Percentiles rank a stretch among this genome's conserved stretches.
These are phyloP conservation scores for Penicillium subrubescens DNA, from an alignment of 495 filamentous ascomycete genomes.

Conservation along the genomic window DNA sequence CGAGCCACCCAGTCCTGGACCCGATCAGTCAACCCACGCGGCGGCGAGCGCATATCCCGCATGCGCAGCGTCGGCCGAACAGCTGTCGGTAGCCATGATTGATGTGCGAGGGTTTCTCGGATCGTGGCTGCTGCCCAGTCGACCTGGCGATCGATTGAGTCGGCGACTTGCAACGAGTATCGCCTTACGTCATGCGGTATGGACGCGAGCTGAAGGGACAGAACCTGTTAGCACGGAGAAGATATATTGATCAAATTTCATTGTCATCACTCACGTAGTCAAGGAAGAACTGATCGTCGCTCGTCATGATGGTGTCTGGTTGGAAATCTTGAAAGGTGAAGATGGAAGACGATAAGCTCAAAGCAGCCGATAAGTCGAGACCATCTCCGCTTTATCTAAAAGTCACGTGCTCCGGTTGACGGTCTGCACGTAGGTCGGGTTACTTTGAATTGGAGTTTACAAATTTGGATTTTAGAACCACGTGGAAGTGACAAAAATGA, in stretches of 20 bases:
- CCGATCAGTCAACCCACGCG: conserved; percentile 41
- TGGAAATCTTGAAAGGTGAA: conserved; percentile 13
- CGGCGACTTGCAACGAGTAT: conserved; percentile 67
- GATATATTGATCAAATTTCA: neutral
- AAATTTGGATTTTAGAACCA: too few species aligned
- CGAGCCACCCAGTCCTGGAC: conserved; percentile 63
- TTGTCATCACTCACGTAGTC: conserved; percentile 43
- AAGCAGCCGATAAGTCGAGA: conserved; percentile 17
- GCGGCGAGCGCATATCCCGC: conserved; percentile 43
- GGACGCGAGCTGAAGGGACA: conserved; percentile 62
- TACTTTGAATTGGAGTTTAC: too few species aligned
- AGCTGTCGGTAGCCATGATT: conserved; percentile 70
- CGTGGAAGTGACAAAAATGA: too few species aligned
- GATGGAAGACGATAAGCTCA: conserved; percentile 22
- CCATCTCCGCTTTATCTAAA: conserved; percentile 5
- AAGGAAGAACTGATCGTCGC: conserved; percentile 54
- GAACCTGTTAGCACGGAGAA: conserved; percentile 13
- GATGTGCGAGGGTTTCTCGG: conserved; percentile 61
- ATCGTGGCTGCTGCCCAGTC: conserved; percentile 66
- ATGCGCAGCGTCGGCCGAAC: conserved; percentile 59
- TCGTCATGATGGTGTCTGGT: conserved; percentile 45
- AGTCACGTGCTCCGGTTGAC: conserved; percentile 7
- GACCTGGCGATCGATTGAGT: conserved; percentile 75
- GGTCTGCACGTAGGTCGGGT: too few species aligned
- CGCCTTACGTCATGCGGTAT: conserved; percentile 70